Base-by-base conservation (phyloP, 805 yeast species). In the Komagataella kurtzmanii region DNA sequence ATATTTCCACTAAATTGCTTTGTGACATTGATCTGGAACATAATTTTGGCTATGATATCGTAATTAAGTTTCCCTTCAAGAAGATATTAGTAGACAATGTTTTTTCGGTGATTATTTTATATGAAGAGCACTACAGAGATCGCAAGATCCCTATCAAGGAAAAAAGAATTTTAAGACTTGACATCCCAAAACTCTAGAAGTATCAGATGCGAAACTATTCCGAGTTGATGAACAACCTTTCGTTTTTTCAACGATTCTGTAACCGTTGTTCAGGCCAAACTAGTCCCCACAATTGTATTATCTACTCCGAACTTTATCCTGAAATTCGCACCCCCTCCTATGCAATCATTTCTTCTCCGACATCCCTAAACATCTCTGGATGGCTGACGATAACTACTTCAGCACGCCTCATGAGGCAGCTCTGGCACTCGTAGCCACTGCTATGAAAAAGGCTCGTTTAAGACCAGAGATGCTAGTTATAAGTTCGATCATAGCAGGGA, bases 351-450 rank as follows among this genome's bases (percentile, higher is more conserved):
- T 23, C 52, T 24, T n/a, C 18, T 17, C 17, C 45, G n/a, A 43
- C 17, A 17, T 43, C 46, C 7, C 12, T 10, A 17, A 44, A 44
- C 46, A 44, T 46, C 12, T 6, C 21, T 18, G 30, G 3, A 65
- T 65, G 69, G 68, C 60, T n/a, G 69, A 67, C 58, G 84, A 79
- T 57, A 68, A 76, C 2, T 67, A 72, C 57, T 86, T 84, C 59
- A 73, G 84, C 49, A 79, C 88, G 3, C 86, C 91, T 6, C 81
- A 85, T 65, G 95, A 86, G 59, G 81, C 91, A 2, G 93, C 93
- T 0, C 65, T 86, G 50, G 93, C 95, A 0, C 83, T 85, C 45
- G 91, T 85, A 17, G 95, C 95, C 7, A 86, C 93, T 0, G 73
- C 88, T 2, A 85, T 85, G 93, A 86, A 86, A 64, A 86, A 86